Evolutionary conservation across 2,329 filamentous ascomycete genomes (phyloP).

Genomic region (Fusarium sp.): DNA sequence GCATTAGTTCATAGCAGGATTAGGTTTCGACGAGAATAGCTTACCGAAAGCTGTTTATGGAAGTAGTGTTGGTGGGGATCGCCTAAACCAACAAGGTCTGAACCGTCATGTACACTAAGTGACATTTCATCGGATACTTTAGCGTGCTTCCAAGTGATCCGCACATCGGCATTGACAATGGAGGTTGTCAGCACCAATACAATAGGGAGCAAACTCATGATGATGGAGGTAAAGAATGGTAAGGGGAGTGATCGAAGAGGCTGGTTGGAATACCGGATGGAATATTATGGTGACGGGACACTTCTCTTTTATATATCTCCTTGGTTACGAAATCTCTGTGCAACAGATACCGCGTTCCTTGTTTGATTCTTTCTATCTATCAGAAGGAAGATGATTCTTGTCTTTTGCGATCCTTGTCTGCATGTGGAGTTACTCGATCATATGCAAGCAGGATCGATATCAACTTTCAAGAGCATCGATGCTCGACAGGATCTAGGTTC

Average conservation of each 20-base stretch:
- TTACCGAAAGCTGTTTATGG: constrained; percentile 9
- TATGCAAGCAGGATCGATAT: no score
- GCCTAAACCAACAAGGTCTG: background rate
- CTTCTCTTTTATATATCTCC: background rate
- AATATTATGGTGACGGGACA: background rate
- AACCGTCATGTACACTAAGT: background rate
- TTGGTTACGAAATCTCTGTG: no score
- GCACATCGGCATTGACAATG: background rate
- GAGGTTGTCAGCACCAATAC: background rate
- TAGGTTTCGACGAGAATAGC: no score
- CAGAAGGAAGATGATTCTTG: no score
- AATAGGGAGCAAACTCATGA: background rate
- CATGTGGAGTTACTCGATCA: no score
- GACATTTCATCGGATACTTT: background rate
- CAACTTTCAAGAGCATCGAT: no score
- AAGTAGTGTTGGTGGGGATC: constrained; percentile 8
- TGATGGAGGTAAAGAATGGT: background rate
- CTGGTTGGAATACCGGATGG: background rate
- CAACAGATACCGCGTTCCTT: no score
- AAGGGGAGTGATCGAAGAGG: background rate
- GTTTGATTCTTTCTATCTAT: no score
- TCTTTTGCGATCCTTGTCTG: no score
- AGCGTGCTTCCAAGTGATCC: background rate
- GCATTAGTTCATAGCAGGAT: background rate
- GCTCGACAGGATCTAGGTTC: no score